A percentile compares a stretch with the other conserved stretches of the same genome.
phyloP scores from a whole-genome alignment of 768 basidiomycete genomes.

The Lactifluus rugatus region DNA sequence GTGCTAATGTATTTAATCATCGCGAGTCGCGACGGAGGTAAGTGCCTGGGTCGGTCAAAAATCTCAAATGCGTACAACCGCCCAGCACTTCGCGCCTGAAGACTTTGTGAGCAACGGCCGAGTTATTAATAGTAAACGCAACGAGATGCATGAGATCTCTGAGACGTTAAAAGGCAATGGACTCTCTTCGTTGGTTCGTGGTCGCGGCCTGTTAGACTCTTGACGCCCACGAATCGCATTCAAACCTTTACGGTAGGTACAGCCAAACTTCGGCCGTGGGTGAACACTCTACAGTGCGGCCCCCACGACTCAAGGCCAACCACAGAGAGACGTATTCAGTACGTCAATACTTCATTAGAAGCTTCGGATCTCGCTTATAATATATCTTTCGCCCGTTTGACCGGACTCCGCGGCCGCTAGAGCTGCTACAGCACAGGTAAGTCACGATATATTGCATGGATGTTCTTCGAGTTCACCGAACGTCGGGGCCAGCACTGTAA shows the following conservation, averaged over 20 bases:
- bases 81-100: too few relatives aligned
- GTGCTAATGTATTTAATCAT: not conserved
- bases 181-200: not conserved
- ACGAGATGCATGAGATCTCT: too few relatives aligned
- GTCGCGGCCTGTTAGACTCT: too few relatives aligned
- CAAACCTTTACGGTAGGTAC: not conserved
- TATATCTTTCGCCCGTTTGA: not conserved
- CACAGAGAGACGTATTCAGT: too few relatives aligned
- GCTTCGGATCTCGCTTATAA: not conserved
- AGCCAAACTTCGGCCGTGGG: not conserved
- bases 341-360: not conserved
- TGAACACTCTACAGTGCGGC: not conserved
- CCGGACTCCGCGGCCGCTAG: not conserved
- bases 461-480: not conserved
- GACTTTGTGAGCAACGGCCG: too few relatives aligned
- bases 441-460: not conserved
- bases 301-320: too few relatives aligned
- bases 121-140: too few relatives aligned
- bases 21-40: not conserved
- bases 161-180: not conserved
- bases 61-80: not conserved
- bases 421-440: not conserved
- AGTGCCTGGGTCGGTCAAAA: not conserved
- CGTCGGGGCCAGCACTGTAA: not conserved
- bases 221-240: not conserved